Conservation (phyloP, 306 rosid species). For the barrel medic (Medicago truncatula) region DNA sequence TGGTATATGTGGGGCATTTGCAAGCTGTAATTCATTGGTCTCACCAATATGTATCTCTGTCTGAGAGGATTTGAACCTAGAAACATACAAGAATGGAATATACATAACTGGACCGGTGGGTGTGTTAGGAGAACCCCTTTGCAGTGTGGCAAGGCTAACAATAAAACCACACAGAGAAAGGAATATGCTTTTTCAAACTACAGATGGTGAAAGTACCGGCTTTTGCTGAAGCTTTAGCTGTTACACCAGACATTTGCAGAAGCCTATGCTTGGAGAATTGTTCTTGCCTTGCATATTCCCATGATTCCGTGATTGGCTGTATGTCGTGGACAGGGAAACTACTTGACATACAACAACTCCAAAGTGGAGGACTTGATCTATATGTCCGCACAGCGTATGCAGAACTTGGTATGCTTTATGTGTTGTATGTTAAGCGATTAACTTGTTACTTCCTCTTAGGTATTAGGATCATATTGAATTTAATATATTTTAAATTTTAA, state of each 20-base stretch:
- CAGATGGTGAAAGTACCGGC: conserved; percentile 52
- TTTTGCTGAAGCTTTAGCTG: conserved; percentile 14
- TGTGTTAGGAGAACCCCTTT: conserved; percentile 44
- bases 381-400: conserved; percentile 38
- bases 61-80: conserved; percentile 51
- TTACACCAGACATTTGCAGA: conserved; percentile 18
- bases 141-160: conserved; percentile 8
- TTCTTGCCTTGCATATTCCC: conserved; percentile 36
- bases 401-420: conserved; percentile 37
- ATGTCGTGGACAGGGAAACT: conserved; percentile 39
- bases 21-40: conserved; percentile 17
- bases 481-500: neutral
- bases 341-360: conserved; percentile 38
- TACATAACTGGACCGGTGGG: conserved; percentile 47
- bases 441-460: neutral
- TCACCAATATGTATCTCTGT: conserved; percentile 55
- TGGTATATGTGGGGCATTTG: conserved; percentile 53
- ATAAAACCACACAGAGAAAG: neutral
- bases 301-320: conserved; percentile 33
- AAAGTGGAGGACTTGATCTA: conserved; percentile 35
- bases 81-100: conserved; percentile 46
- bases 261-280: conserved; percentile 43
- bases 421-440: neutral
- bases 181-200: conserved; percentile 46
- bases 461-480: neutral